A percentile compares a stretch with the other conserved stretches of the same genome.
phyloP scores from a whole-genome alignment of 2,329 filamentous ascomycete species.

The Aureobasidium melanogenum region DNA sequence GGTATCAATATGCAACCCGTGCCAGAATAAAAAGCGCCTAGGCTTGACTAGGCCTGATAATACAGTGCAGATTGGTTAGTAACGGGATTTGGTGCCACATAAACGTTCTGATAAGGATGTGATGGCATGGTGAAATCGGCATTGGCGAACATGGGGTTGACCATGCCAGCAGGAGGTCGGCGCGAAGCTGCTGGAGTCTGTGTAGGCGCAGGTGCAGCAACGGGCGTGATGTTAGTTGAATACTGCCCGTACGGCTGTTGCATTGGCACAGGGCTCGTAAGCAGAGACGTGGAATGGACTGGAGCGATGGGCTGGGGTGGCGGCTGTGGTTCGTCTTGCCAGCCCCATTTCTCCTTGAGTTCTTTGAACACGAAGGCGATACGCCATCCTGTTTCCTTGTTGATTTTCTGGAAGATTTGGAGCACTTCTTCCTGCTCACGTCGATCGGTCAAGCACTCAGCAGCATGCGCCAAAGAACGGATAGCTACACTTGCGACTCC shows the following conservation, averaged over 20 bases:
- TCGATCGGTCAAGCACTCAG: conserved; percentile 58
- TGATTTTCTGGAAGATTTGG: conserved; percentile 65
- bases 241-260: conserved; percentile 19
- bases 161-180: conserved; percentile 40
- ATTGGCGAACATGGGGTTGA: conserved; percentile 61
- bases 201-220: conserved; percentile 20
- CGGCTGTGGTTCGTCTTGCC: conserved; percentile 41
- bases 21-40: not conserved
- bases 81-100: conserved; percentile 56
- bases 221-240: conserved; percentile 8
- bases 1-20: conserved; percentile 5
- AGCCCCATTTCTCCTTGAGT: conserved; percentile 70
- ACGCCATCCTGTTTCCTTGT: conserved; percentile 69
- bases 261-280: conserved; percentile 14
- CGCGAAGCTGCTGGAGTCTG: conserved; percentile 22
- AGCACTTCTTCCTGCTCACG: conserved; percentile 76
- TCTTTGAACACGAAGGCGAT: conserved; percentile 63
- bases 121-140: conserved; percentile 71
- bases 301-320: conserved; percentile 21
- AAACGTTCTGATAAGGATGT: conserved; percentile 74
- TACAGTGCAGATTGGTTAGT: conserved; percentile 6
- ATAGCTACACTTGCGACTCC: conserved; percentile 73
- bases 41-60: conserved; percentile 4
- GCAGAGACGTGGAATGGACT: conserved; percentile 17
- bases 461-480: conserved; percentile 68